phyloP scores from a whole-genome alignment of 2,329 filamentous ascomycete genomes.

The Penicillium griseofulvum region DNA sequence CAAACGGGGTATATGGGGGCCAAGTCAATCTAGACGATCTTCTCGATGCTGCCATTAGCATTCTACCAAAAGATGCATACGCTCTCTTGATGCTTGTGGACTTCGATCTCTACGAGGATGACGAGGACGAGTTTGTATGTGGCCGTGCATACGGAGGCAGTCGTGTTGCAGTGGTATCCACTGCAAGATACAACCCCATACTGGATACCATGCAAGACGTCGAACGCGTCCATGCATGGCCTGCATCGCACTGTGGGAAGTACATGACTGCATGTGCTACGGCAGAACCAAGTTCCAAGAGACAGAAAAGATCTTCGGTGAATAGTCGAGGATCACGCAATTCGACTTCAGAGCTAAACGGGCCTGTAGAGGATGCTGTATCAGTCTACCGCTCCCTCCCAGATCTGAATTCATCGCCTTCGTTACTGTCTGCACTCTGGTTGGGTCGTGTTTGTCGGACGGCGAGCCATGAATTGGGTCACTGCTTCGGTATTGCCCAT shows the following conservation, averaged over 20 bases:
- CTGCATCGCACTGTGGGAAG: conserved; percentile 57
- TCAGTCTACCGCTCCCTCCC: conserved; percentile 1
- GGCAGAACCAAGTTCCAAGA: conserved; percentile 3
- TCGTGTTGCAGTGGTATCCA: conserved; percentile 61
- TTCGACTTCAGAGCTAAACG: background rate
- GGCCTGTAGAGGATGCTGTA: conserved; percentile 8
- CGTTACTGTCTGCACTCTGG: conserved; percentile 51
- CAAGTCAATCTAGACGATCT: conserved; percentile 60
- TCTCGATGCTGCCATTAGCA: conserved; percentile 54
- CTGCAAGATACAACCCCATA: conserved; percentile 59
- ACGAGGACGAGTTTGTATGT: conserved; percentile 66
- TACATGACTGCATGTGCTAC: conserved; percentile 11
- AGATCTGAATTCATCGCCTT: background rate
- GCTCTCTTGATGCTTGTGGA: conserved; percentile 57
- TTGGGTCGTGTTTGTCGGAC: conserved; percentile 58
- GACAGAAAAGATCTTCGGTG: background rate
- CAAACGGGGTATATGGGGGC: conserved; percentile 46
- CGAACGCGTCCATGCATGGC: conserved; percentile 60
- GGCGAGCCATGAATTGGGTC: conserved; percentile 63
- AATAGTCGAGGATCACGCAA: background rate
- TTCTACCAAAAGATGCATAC: conserved; percentile 59
- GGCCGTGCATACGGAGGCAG: conserved; percentile 65
- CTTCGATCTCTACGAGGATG: conserved; percentile 65
- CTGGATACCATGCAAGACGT: conserved; percentile 45
- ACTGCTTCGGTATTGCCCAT: conserved; percentile 66